A percentile compares a stretch with the other conserved stretches of the same genome.
phyloP scores from a whole-genome alignment of 805 yeast genomes.

The Ogataea sp. region DNA sequence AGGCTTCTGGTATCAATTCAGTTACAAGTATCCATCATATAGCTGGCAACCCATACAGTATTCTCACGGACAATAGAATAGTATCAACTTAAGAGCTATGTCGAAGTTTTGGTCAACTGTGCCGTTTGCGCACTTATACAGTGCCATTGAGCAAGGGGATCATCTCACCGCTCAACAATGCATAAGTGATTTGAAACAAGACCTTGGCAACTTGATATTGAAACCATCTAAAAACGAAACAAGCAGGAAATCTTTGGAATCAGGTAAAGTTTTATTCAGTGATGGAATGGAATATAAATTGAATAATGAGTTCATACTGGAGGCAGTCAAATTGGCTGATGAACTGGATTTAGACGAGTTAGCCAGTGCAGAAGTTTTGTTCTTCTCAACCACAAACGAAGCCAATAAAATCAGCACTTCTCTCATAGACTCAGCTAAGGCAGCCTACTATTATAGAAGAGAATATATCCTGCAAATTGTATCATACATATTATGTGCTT shows the following conservation, averaged over 20 bases:
- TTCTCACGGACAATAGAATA: too few species aligned
- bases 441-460: constrained; percentile 60
- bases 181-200: constrained; percentile 28
- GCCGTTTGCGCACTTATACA: constrained; percentile 36
- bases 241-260: constrained; percentile 40
- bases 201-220: constrained; percentile 34
- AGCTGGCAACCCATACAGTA: too few species aligned
- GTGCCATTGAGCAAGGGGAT: constrained; percentile 31
- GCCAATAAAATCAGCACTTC: constrained; percentile 34
- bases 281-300: constrained; percentile 54
- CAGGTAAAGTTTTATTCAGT: constrained; percentile 38
- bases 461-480: constrained; percentile 67
- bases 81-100: too few species aligned
- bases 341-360: constrained; percentile 72
- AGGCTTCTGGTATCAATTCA: too few species aligned
- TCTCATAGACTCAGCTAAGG: constrained; percentile 53
- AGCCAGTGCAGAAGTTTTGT: constrained; percentile 62
- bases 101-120: constrained; percentile 29
- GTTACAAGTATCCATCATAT: too few species aligned
- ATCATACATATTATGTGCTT: constrained; percentile 29
- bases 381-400: constrained; percentile 31
- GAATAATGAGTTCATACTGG: constrained; percentile 56
- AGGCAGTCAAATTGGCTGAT: constrained; percentile 50
- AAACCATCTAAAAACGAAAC: constrained; percentile 36
- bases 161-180: constrained; percentile 8